Conservation (phyloP, 1,284 basidiomycete species). For the Earliella scabrosa region DNA sequence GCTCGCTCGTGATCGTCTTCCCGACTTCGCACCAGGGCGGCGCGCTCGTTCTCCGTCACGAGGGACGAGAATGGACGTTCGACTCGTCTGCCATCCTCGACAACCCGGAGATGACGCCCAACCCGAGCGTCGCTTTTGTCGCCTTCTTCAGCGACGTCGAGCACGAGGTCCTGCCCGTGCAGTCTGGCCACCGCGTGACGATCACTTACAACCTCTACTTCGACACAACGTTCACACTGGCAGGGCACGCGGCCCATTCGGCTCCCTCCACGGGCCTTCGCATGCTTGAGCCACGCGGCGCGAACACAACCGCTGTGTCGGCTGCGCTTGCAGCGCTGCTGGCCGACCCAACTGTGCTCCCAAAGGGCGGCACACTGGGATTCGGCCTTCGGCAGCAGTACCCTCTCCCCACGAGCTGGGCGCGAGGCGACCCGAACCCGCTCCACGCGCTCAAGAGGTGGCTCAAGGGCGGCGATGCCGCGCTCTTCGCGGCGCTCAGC, state of each 20-base stretch:
- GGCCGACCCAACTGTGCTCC: constrained; percentile 28
- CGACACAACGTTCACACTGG: background rate
- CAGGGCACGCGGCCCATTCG: background rate
- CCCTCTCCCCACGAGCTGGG: constrained; percentile 14
- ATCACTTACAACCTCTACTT: constrained; percentile 46
- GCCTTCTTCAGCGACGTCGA: constrained; percentile 49
- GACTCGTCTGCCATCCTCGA: constrained; percentile 30
- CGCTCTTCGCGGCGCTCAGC: background rate
- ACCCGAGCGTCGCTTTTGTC: constrained; percentile 33
- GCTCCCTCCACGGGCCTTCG: background rate
- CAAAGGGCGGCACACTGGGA: constrained; percentile 39
- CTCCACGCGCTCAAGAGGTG: background rate
- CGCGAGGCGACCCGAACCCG: background rate
- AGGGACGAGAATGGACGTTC: constrained; percentile 35
- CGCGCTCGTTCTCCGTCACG: constrained; percentile 38
- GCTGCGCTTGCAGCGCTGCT: constrained; percentile 28
- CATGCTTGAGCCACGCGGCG: background rate
- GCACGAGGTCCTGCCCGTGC: constrained; percentile 46
- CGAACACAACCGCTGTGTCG: constrained; percentile 1
- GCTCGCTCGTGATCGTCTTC: constrained; percentile 47
- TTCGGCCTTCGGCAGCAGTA: constrained; percentile 43
- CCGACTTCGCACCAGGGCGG: constrained; percentile 47
- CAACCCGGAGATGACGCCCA: no score
- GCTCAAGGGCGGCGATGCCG: constrained; percentile 12
- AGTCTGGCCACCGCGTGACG: constrained; percentile 44